phyloP scores from a whole-genome alignment of 179 eudicot species.

The Carnegiea gigantea region DNA sequence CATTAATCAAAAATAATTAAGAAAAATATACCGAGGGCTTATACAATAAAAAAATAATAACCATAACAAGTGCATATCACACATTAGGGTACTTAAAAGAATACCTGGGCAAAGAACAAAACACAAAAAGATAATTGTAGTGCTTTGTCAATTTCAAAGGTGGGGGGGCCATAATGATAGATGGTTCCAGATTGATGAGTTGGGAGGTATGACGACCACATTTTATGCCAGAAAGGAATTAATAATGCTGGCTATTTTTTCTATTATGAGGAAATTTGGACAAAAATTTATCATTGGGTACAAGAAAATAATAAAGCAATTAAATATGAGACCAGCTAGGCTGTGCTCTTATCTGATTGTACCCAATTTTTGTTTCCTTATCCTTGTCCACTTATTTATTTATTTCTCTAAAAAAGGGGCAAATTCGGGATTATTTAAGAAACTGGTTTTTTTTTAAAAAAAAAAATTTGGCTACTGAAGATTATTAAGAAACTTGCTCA shows the following conservation, averaged over 20 bases:
- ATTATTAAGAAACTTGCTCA: no score
- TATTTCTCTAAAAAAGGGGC: not conserved
- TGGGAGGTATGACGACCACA: conserved; percentile 15
- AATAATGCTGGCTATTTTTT: not conserved
- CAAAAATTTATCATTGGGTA: not conserved
- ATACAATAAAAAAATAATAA: no score
- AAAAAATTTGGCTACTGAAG: no score
- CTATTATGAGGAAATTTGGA: not conserved
- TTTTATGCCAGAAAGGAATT: not conserved
- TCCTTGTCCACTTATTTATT: not conserved
- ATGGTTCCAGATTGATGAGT: conserved; percentile 9
- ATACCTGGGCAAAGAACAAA: not conserved
- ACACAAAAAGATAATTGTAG: not conserved
- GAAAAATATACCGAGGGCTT: no score
- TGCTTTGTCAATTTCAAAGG: conserved; percentile 10
- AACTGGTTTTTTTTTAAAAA: no score
- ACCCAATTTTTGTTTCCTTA: conserved; percentile 10
- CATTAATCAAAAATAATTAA: no score
- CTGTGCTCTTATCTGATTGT: not conserved
- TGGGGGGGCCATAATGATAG: not conserved
- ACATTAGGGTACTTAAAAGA: not conserved
- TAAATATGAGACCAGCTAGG: not conserved
- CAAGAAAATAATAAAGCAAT: not conserved
- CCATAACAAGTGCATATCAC: not conserved
- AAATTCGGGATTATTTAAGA: no score